Percentiles rank a stretch among this genome's conserved stretches.
phyloP scores from a whole-genome alignment of 805 yeast species.

The Metschnikowia reukaufii region DNA sequence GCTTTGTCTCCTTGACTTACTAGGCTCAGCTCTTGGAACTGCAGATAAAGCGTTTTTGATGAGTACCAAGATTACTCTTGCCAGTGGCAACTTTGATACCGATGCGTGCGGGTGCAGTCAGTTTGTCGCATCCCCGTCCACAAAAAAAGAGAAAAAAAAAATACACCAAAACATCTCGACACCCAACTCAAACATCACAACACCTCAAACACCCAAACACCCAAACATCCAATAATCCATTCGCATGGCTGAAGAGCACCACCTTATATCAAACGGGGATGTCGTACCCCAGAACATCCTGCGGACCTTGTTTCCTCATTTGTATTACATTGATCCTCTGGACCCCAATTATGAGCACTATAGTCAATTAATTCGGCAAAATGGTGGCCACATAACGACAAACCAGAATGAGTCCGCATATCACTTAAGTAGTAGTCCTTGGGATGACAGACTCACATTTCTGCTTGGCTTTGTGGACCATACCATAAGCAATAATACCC shows the following conservation, averaged over 20 bases:
- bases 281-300: slow-evolving; percentile 7
- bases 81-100: not conserved
- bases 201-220: slow-evolving; percentile 11
- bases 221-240: slow-evolving; percentile 14
- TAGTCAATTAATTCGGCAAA: slow-evolving; percentile 1
- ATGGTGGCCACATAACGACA: slow-evolving; percentile 9
- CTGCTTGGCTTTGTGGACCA: slow-evolving; percentile 16
- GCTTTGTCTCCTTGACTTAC: too few species aligned
- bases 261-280: slow-evolving; percentile 3
- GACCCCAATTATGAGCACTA: slow-evolving; percentile 8
- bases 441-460: slow-evolving; percentile 12
- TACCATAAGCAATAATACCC: slow-evolving; percentile 11
- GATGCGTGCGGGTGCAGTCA: not conserved
- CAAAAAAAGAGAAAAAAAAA: slow-evolving; percentile 1
- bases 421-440: slow-evolving; percentile 14
- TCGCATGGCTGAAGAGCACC: slow-evolving; percentile 10
- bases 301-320: slow-evolving; percentile 7
- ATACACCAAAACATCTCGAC: slow-evolving; percentile 6
- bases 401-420: slow-evolving; percentile 3
- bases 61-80: slow-evolving; percentile 4
- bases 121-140: not conserved
- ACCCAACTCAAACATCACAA: slow-evolving; percentile 9
- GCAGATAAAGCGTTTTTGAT: not conserved
- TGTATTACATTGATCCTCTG: slow-evolving; percentile 9
- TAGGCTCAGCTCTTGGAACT: too few species aligned